These are phyloP conservation scores for Sporothrix euskadiensis DNA, from an alignment of 2,329 filamentous ascomycete species.

Conservation along the genomic window DNA sequence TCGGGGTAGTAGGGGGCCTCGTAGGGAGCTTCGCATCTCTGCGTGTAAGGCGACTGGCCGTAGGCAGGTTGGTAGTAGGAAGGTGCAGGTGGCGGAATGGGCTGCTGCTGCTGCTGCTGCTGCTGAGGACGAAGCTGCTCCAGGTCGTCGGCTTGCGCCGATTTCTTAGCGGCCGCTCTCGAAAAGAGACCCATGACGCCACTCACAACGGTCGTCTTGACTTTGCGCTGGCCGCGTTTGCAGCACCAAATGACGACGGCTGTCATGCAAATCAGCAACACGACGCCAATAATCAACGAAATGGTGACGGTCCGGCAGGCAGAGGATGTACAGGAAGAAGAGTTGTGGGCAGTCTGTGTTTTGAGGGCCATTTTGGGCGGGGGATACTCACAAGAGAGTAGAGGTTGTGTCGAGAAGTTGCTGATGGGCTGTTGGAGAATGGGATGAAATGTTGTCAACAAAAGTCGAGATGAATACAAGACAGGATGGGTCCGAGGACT, in stretches of 20 bases:
- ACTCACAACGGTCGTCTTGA: not conserved
- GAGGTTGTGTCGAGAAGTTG: not conserved
- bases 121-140: not conserved
- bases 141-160: not conserved
- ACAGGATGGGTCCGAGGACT: too few species aligned
- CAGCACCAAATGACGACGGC: not conserved
- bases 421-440: not conserved
- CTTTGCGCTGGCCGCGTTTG: conserved; percentile 4
- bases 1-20: not conserved
- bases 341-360: not conserved
- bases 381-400: not conserved
- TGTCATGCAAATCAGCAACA: conserved; percentile 7
- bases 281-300: not conserved
- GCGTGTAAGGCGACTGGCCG: not conserved
- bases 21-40: not conserved
- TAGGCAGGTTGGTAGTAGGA: not conserved
- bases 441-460: not conserved
- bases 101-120: not conserved
- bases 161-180: not conserved
- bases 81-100: not conserved
- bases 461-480: too few species aligned
- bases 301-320: not conserved
- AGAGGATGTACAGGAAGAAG: not conserved
- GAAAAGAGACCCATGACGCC: not conserved
- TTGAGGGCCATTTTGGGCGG: not conserved